A percentile compares a stretch with the other conserved stretches of the same genome.
Evolutionary conservation across 2,329 filamentous ascomycete genomes (phyloP).

Genomic region (Colletotrichum magnum): DNA sequence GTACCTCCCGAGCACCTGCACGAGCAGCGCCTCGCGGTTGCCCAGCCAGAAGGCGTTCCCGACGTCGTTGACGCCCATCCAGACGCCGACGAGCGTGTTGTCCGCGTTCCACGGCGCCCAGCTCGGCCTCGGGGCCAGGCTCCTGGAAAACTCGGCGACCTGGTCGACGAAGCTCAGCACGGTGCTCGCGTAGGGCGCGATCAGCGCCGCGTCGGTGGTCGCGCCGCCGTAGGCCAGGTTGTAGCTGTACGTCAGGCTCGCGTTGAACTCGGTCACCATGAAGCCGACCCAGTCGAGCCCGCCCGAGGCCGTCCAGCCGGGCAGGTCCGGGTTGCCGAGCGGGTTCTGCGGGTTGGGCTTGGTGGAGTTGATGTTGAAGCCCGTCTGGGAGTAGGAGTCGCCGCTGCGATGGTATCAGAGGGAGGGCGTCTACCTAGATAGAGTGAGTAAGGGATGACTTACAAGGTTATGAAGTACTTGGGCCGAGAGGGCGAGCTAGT

Average conservation of each 20-base stretch:
- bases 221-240: constrained; percentile 67
- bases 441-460: no score
- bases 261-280: constrained; percentile 58
- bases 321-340: constrained; percentile 71
- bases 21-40: constrained; percentile 46
- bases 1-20: constrained; percentile 59
- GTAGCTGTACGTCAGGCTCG: constrained; percentile 59
- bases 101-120: constrained; percentile 57
- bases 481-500: constrained; percentile 21
- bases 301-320: constrained; percentile 61
- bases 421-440: no score
- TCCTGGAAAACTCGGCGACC: constrained; percentile 55
- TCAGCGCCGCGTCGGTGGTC: constrained; percentile 62
- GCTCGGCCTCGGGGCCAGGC: constrained; percentile 48
- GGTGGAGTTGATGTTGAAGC: constrained; percentile 64
- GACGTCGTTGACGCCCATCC: constrained; percentile 71
- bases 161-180: constrained; percentile 69
- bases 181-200: constrained; percentile 61
- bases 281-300: constrained; percentile 65
- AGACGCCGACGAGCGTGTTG: constrained; percentile 64
- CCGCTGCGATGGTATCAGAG: no score
- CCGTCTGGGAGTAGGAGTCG: constrained; percentile 72
- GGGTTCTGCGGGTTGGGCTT: constrained; percentile 69
- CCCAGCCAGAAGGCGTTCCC: constrained; percentile 60
- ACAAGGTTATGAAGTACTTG: constrained; percentile 60